A percentile compares a stretch with the other conserved stretches of the same genome.
These are phyloP conservation scores for Cudoniella acicularis DNA, from an alignment of 495 filamentous ascomycete species.

Conservation along the genomic window DNA sequence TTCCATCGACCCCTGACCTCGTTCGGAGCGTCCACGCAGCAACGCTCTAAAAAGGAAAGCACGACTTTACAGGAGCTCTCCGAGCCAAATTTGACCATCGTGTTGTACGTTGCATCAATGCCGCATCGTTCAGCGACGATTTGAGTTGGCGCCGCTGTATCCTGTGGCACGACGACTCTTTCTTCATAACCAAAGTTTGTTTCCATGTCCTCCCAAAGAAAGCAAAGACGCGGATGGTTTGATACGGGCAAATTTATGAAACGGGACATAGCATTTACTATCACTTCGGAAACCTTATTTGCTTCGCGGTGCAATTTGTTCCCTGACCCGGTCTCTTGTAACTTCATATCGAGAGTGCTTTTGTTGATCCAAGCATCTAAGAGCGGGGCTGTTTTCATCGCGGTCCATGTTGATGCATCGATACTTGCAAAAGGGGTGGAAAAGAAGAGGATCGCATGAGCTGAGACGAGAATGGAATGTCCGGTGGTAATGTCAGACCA, in stretches of 20 bases:
- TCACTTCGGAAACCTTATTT: not conserved
- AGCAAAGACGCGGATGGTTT: not conserved
- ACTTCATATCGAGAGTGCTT: no score
- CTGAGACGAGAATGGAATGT: not conserved
- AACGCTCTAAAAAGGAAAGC: not conserved
- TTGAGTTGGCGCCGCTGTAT: not conserved
- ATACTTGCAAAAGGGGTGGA: no score
- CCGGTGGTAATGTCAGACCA: not conserved
- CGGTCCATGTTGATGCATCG: no score
- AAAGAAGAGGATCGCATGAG: not conserved
- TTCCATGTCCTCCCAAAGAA: not conserved
- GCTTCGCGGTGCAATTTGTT: no score
- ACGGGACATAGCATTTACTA: not conserved
- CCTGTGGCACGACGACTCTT: not conserved
- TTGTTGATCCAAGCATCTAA: no score
- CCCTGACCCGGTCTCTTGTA: no score
- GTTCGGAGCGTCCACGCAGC: not conserved
- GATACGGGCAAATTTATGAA: not conserved
- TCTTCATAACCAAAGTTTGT: constrained; percentile 8
- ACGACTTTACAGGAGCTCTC: not conserved
- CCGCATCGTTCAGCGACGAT: not conserved
- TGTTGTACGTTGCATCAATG: not conserved
- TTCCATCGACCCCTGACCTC: no score
- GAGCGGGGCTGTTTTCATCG: no score
- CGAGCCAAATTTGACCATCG: not conserved